Evolutionary conservation across 108 stramenopile species (phyloP).

Genomic region (Cyclotella choctawhatcheeana): DNA sequence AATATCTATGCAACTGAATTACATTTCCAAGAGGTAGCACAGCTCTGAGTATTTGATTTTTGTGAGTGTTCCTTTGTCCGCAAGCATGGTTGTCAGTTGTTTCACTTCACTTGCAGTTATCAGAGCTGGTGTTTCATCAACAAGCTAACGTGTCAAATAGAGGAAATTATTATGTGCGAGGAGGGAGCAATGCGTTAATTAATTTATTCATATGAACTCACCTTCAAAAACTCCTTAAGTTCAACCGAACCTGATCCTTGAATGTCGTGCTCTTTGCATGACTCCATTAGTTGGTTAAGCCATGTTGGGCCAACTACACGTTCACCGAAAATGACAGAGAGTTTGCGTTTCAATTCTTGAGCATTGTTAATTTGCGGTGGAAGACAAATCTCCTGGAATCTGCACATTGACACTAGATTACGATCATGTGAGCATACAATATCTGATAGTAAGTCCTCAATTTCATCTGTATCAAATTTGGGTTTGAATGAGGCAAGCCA

Average conservation of each 20-base stretch:
- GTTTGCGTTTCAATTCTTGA: not conserved
- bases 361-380: not conserved
- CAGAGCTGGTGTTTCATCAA: conserved; percentile 4
- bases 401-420: conserved; percentile 13
- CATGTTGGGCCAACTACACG: not conserved
- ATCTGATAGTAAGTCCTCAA: not conserved
- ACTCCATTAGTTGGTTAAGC: conserved; percentile 6
- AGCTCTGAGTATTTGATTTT: not conserved
- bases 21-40: not conserved
- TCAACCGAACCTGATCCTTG: conserved; percentile 11
- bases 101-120: conserved; percentile 8
- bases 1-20: too few species aligned
- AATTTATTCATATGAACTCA: not conserved
- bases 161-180: not conserved
- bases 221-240: not conserved
- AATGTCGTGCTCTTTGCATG: conserved; percentile 4
- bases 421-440: not conserved
- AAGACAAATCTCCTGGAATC: conserved; percentile 8
- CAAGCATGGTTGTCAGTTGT: not conserved
- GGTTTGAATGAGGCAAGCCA: conserved; percentile 23
- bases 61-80: not conserved
- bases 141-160: not conserved
- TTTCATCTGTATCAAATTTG: conserved; percentile 11
- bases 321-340: conserved; percentile 6
- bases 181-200: not conserved